A percentile compares a stretch with the other conserved stretches of the same genome.
These are phyloP conservation scores for Colletotrichum sp. DNA, from an alignment of 2,329 filamentous ascomycete species.

Conservation along the genomic window DNA sequence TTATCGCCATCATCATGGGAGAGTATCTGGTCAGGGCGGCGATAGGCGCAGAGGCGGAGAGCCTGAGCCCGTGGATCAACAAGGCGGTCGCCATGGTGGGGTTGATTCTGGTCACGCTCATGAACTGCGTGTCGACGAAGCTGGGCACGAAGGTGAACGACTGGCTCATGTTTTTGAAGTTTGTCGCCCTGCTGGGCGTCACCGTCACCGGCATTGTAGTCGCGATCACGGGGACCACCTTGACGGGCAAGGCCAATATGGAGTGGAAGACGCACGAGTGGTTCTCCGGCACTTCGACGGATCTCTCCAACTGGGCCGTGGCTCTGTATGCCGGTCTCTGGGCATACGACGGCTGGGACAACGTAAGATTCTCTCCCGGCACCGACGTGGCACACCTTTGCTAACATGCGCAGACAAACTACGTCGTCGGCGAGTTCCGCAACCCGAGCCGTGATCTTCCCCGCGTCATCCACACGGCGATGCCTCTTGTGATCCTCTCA, in stretches of 20 bases:
- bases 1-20: slow-evolving; percentile 97
- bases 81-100: slow-evolving; percentile 85
- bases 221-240: slow-evolving; percentile 82
- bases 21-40: slow-evolving; percentile 93
- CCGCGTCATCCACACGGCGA: slow-evolving; percentile 93
- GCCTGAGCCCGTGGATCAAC: slow-evolving; percentile 84
- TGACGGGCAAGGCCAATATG: slow-evolving; percentile 73
- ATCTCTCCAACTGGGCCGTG: slow-evolving; percentile 88
- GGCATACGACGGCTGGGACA: slow-evolving; percentile 99
- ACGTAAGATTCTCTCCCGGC: slow-evolving; percentile 63
- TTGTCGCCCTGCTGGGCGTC: slow-evolving; percentile 85
- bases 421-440: slow-evolving; percentile 95
- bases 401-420: slow-evolving; percentile 74
- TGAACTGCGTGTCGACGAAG: slow-evolving; percentile 92
- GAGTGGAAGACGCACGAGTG: slow-evolving; percentile 89
- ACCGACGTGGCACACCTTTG: neutral
- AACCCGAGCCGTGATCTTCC: slow-evolving; percentile 90
- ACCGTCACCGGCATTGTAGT: slow-evolving; percentile 90
- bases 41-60: slow-evolving; percentile 84
- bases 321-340: slow-evolving; percentile 94
- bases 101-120: slow-evolving; percentile 75
- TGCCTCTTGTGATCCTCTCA: slow-evolving; percentile 89
- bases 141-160: slow-evolving; percentile 88
- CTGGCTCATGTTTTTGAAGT: slow-evolving; percentile 96
- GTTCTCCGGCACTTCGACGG: slow-evolving; percentile 85